Evolutionary conservation across 2,329 filamentous ascomycete species (phyloP).

Genomic region (Huntiella savannae): DNA sequence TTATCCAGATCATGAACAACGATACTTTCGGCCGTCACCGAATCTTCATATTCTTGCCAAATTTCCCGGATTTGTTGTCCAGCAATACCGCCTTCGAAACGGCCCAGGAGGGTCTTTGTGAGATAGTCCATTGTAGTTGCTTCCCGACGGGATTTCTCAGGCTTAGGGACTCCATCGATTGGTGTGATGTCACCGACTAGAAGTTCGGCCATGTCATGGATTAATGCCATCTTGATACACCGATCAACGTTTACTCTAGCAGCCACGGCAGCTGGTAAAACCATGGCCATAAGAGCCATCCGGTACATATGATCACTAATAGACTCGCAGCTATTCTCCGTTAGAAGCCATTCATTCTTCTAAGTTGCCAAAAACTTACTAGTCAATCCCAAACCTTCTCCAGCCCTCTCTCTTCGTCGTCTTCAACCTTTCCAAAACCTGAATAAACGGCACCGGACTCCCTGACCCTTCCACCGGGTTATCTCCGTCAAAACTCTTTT

Average conservation of each 20-base stretch:
- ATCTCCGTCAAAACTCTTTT: constrained; percentile 16
- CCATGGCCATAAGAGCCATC: constrained; percentile 91
- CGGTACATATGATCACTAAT: constrained; percentile 99
- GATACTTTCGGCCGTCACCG: constrained; percentile 59
- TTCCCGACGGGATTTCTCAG: constrained; percentile 78
- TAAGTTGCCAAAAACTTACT: constrained; percentile 20
- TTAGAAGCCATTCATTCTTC: not conserved
- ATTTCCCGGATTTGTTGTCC: constrained; percentile 56
- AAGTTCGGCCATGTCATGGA: constrained; percentile 95
- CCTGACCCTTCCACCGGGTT: constrained; percentile 34
- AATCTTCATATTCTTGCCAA: constrained; percentile 94
- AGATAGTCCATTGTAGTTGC: constrained; percentile 84
- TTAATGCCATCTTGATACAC: constrained; percentile 86
- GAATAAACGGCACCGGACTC: constrained; percentile 81
- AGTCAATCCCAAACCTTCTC: constrained; percentile 63
- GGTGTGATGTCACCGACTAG: constrained; percentile 95
- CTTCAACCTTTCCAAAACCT: constrained; percentile 84
- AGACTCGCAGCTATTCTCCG: constrained; percentile 48
- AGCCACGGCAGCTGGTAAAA: constrained; percentile 59
- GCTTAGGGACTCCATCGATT: constrained; percentile 65
- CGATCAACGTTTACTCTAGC: constrained; percentile 54
- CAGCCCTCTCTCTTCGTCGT: constrained; percentile 93
- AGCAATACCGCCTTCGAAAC: constrained; percentile 49
- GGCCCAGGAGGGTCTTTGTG: constrained; percentile 49
- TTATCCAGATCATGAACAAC: constrained; percentile 98